Conservation (phyloP, 441 rosid genomes). For the Gossypium gossypioides region DNA sequence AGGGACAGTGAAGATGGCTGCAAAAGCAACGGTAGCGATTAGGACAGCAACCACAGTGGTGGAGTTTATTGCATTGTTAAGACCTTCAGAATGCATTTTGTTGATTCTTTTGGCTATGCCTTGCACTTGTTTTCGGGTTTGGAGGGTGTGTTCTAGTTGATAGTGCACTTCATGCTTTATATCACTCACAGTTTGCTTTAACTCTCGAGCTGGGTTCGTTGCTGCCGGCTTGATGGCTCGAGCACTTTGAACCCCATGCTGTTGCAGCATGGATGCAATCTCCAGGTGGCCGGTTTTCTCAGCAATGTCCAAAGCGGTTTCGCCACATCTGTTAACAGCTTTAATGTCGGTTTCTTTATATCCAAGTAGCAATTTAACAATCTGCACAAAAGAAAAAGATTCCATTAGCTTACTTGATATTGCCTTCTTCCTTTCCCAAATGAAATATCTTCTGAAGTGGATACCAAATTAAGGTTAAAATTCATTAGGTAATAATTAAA, state of each 20-base stretch:
- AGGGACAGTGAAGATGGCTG: constrained; percentile 88
- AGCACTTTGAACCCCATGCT: constrained; percentile 69
- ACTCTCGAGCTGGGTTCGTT: constrained; percentile 52
- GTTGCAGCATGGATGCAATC: constrained; percentile 43
- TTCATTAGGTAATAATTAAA: background rate
- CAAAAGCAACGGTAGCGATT: constrained; percentile 86
- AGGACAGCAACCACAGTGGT: constrained; percentile 88
- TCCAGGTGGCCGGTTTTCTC: constrained; percentile 64
- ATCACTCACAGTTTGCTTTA: constrained; percentile 87
- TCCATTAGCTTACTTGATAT: background rate
- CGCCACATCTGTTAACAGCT: constrained; percentile 51
- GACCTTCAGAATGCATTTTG: constrained; percentile 83
- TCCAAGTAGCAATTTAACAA: constrained; percentile 50
- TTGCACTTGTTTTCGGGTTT: constrained; percentile 65
- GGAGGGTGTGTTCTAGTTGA: constrained; percentile 90
- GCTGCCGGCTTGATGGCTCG: constrained; percentile 36
- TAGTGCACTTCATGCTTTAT: constrained; percentile 86
- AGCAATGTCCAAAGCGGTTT: constrained; percentile 82
- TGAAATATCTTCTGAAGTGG: background rate
- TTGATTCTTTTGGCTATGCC: constrained; percentile 72
- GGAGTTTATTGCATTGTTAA: constrained; percentile 88
- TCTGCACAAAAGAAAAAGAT: constrained; percentile 33
- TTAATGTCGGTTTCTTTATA: constrained; percentile 37
- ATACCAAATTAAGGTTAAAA: background rate
- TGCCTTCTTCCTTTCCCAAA: background rate